Evolutionary conservation across 2,329 filamentous ascomycete species (phyloP).

Genomic region (Arthrocladium fulminans): DNA sequence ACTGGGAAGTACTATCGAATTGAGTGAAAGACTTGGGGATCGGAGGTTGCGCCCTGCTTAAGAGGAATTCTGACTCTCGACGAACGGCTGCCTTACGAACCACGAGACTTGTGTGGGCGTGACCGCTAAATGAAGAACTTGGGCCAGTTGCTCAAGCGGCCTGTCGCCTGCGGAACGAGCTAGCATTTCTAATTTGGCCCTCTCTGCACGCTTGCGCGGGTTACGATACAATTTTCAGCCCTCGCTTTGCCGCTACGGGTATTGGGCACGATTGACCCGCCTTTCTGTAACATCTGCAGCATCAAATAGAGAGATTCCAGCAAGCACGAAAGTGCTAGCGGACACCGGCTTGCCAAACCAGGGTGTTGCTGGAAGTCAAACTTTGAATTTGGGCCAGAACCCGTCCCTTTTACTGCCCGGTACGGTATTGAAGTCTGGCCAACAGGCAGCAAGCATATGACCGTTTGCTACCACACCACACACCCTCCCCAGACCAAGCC

Average conservation of each 20-base stretch:
- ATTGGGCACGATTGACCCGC: not conserved
- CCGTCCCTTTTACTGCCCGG: no score
- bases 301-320: no score
- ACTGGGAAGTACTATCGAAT: not conserved
- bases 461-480: no score
- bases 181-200: not conserved
- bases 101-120: conserved; percentile 1
- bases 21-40: not conserved
- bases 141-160: not conserved
- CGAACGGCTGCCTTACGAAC: not conserved
- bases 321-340: not conserved
- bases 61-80: not conserved
- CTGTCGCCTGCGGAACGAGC: not conserved
- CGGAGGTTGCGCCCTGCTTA: conserved; percentile 6
- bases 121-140: not conserved
- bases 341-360: no score
- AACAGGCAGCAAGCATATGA: no score
- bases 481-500: no score
- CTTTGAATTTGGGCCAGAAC: no score
- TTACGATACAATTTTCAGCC: not conserved
- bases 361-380: no score
- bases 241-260: not conserved
- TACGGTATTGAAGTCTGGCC: no score
- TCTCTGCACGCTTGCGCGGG: not conserved
- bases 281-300: not conserved